Percentiles rank a stretch among this genome's conserved stretches.
phyloP scores from a whole-genome alignment of 805 yeast genomes.

The Maudiozyma saulgeensis region DNA sequence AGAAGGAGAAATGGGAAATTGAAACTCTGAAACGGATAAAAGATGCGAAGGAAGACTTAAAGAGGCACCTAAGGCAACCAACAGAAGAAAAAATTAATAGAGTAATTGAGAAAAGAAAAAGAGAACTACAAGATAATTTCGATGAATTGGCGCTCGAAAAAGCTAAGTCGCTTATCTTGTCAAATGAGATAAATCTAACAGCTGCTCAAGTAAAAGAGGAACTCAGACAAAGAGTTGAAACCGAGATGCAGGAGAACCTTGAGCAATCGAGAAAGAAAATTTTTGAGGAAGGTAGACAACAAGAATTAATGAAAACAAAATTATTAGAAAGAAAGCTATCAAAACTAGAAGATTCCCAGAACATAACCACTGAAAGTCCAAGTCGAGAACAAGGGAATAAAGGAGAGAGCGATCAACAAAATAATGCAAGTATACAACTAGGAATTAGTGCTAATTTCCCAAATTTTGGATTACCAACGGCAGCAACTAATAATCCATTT shows the following conservation, averaged over 20 bases:
- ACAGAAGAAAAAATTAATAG: conserved; percentile 50
- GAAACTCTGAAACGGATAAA: conserved; percentile 25
- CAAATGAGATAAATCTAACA: conserved; percentile 4
- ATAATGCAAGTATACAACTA: no score
- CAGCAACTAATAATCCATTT: neutral
- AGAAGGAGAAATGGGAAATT: conserved; percentile 27
- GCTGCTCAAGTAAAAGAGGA: conserved; percentile 5
- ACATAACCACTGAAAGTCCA: no score
- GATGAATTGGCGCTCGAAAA: conserved; percentile 12
- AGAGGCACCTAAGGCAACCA: conserved; percentile 39
- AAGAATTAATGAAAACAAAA: conserved; percentile 25
- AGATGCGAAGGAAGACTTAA: conserved; percentile 37
- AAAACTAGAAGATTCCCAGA: conserved; percentile 17
- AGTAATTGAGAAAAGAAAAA: conserved; percentile 35
- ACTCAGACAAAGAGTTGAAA: conserved; percentile 14
- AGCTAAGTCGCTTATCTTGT: conserved; percentile 4
- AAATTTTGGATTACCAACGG: neutral
- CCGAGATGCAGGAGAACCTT: conserved; percentile 11
- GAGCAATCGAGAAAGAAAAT: conserved; percentile 20
- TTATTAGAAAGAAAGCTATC: conserved; percentile 22
- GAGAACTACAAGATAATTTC: conserved; percentile 19
- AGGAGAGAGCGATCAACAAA: no score
- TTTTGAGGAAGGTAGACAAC: conserved; percentile 28
- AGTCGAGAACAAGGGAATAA: no score
- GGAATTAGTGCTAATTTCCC: no score